These are phyloP conservation scores for Fraxinus velutina DNA, from an alignment of 305 asterid genomes.

Conservation along the genomic window DNA sequence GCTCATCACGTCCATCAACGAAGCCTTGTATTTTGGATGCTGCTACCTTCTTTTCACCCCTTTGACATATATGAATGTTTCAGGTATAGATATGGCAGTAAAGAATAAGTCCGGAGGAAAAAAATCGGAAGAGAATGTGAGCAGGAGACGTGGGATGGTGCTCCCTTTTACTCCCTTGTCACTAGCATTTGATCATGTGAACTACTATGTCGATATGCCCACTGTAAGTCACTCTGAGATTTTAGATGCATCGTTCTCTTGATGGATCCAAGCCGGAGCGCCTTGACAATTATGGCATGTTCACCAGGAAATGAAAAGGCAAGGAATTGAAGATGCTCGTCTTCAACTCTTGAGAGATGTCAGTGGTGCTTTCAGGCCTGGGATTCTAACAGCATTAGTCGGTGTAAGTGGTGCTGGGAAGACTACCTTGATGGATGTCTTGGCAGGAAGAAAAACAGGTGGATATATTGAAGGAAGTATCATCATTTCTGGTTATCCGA, in stretches of 20 bases:
- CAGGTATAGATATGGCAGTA: neutral
- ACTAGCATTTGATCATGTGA: conserved; percentile 34
- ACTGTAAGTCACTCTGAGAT: conserved; percentile 28
- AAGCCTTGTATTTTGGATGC: neutral
- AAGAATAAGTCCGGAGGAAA: neutral
- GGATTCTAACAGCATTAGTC: conserved; percentile 45
- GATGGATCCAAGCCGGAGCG: neutral
- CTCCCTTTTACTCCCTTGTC: conserved; percentile 41
- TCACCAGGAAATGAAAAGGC: conserved; percentile 44
- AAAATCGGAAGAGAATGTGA: neutral
- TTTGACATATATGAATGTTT: neutral
- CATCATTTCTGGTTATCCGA: conserved; percentile 40
- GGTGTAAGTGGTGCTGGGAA: conserved; percentile 62
- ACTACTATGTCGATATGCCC: conserved; percentile 45
- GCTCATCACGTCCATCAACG: neutral
- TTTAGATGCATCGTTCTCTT: neutral
- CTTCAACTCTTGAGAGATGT: conserved; percentile 40
- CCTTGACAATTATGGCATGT: neutral
- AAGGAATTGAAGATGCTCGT: conserved; percentile 33
- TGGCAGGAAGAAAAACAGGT: conserved; percentile 53
- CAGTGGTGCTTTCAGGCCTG: conserved; percentile 51
- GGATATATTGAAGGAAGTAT: conserved; percentile 50
- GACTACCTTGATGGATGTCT: conserved; percentile 53
- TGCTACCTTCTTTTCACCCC: neutral
- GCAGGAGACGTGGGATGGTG: conserved; percentile 37